Evolutionary conservation across 2,329 filamentous ascomycete genomes (phyloP).

Genomic region (Calonectria hawksworthii): DNA sequence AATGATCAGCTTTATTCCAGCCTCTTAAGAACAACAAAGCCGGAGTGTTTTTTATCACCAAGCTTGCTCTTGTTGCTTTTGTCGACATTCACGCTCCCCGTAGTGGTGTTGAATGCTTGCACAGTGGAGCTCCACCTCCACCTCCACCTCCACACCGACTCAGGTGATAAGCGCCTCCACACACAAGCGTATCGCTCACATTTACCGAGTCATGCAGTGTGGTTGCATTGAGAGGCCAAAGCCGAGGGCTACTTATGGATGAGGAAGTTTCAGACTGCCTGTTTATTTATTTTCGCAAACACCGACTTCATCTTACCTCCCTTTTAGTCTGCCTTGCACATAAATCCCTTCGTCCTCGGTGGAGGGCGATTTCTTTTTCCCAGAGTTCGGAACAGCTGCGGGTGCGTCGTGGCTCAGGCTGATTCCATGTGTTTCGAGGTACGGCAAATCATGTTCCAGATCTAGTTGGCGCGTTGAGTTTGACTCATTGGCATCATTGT

Average conservation of each 20-base stretch:
- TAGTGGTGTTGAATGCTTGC: background rate
- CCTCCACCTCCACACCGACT: conserved; percentile 1
- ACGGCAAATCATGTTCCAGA: background rate
- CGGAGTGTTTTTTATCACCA: background rate
- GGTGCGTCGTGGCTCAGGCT: background rate
- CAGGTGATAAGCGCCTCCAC: background rate
- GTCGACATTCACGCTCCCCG: too few relatives aligned
- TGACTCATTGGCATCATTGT: background rate
- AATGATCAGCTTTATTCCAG: background rate
- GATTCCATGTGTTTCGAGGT: background rate
- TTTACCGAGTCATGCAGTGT: background rate
- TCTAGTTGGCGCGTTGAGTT: background rate
- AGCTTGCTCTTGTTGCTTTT: background rate
- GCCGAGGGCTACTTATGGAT: background rate
- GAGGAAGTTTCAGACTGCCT: background rate
- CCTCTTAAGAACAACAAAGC: background rate
- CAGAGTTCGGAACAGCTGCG: background rate
- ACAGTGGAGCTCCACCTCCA: background rate
- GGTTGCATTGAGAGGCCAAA: background rate
- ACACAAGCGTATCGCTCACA: background rate
- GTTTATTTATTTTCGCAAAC: background rate
- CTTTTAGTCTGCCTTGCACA: background rate
- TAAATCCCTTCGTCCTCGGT: background rate
- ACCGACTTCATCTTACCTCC: background rate
- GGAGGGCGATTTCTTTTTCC: too few relatives aligned